Evolutionary conservation across 2,329 filamentous ascomycete species (phyloP).

Genomic region (Sordariomycetes sp.): DNA sequence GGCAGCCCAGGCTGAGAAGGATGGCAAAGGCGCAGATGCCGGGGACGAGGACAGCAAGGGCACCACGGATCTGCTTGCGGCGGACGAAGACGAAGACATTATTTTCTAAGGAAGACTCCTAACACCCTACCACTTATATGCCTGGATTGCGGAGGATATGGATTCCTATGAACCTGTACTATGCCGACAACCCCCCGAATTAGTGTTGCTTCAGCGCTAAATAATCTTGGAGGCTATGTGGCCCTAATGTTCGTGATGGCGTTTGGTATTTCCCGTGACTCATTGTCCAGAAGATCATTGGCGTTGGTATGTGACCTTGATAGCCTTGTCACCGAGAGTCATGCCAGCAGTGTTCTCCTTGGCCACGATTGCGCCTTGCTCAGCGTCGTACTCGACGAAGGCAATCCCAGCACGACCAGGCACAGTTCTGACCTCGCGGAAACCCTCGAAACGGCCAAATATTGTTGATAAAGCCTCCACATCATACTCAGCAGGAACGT

Average conservation of each 20-base stretch:
- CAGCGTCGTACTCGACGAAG: slow-evolving; percentile 92
- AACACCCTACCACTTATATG: no score
- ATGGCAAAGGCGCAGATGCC: slow-evolving; percentile 19
- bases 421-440: slow-evolving; percentile 85
- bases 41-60: slow-evolving; percentile 29
- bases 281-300: slow-evolving; percentile 54
- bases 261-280: no score
- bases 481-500: slow-evolving; percentile 79
- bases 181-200: no score
- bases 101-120: slow-evolving; percentile 81
- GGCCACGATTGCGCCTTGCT: slow-evolving; percentile 80
- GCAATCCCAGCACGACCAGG: slow-evolving; percentile 82
- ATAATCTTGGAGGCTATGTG: no score
- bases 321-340: slow-evolving; percentile 64
- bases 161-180: no score
- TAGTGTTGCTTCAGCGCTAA: no score
- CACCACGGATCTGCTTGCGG: slow-evolving; percentile 59
- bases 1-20: slow-evolving; percentile 28
- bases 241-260: no score
- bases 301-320: slow-evolving; percentile 95
- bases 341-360: slow-evolving; percentile 91
- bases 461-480: slow-evolving; percentile 70
- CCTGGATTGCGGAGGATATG: no score
- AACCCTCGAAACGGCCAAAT: slow-evolving; percentile 86
- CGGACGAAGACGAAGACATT: slow-evolving; percentile 73